Evolutionary conservation across 176 grass and related monocot species (phyloP).

Genomic region (Eremochloa ophiuroides): DNA sequence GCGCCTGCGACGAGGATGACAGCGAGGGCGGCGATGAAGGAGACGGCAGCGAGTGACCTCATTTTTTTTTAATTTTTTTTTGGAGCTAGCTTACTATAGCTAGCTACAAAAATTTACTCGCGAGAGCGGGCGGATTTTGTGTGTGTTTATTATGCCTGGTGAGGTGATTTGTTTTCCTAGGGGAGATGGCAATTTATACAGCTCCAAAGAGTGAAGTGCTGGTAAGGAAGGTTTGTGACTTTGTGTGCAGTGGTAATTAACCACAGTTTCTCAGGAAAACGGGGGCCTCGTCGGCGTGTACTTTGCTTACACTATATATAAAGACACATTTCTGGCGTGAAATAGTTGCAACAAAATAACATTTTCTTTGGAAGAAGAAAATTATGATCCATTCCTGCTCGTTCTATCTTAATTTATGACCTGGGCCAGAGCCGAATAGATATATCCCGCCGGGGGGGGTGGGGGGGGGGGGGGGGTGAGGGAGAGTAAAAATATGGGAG

Average conservation of each 20-base stretch:
- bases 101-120: background rate
- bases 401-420: background rate
- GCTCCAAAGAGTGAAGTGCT: background rate
- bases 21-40: background rate
- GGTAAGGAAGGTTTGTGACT: slow-evolving; percentile 25
- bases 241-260: slow-evolving; percentile 19
- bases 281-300: background rate
- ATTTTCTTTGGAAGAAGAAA: background rate
- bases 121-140: background rate
- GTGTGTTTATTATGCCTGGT: background rate
- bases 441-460: too few relatives aligned
- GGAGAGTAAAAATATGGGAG: too few relatives aligned
- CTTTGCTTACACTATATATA: slow-evolving; percentile 2
- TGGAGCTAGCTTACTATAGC: too few relatives aligned
- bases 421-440: background rate
- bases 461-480: too few relatives aligned
- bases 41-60: slow-evolving; percentile 4
- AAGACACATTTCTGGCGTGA: background rate
- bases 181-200: slow-evolving; percentile 12
- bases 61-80: too few relatives aligned
- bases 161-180: background rate
- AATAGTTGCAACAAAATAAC: background rate
- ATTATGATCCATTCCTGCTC: background rate
- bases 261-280: slow-evolving; percentile 7
- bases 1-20: background rate